Base-by-base conservation (phyloP, 2,329 filamentous ascomycete genomes). In the Xylogone sp. region DNA sequence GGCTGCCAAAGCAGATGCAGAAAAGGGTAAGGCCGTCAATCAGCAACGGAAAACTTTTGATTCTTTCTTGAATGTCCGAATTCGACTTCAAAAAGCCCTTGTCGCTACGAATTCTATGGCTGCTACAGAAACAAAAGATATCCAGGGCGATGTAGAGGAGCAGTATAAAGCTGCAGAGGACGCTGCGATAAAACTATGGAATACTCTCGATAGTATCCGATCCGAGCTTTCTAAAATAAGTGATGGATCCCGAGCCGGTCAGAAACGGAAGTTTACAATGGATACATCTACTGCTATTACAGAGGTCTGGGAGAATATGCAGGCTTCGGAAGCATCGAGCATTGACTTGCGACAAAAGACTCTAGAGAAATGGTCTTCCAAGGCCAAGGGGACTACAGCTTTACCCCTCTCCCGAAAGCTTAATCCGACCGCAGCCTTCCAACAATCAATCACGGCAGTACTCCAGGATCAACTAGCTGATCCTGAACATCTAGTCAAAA, bases 31-130 rank as follows among this genome's bases (percentile, higher is more conserved):
- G 50, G 93, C 93, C 0, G 89, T 99, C 34, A 93, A 91, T 62
- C 77, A 84, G 52, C 94, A 99, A 71, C 84, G 91, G 48, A 86
- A 86, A 55, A 83, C 86, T 1, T 99, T 96, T 64, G 93, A 97
- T 60, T 83, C 88, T 0, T 81, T 97, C 1, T 79, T 99, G 27
- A 96, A 96, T 70, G 81, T 91, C 13, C 85, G 94, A 19, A 97
- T 99, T 64, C 88, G 93, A 54, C 73, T 99, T 18, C 95, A 99
- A 68, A 97, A 97, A 69, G 90, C 89, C 1, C 72, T 99, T 13
- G 81, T 94, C 16, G 86, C 88, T 0, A 82, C 86, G 21, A 97
- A 97, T 68, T 87, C 90, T 1, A 75, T 95, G 42, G 69, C 78
- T 16, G 65, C 73, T 1, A 59, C 78, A 1, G 69, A 73, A 10